Conservation (phyloP, 192 early-diverging fungal genomes). For the Cetraspora pellucida region DNA sequence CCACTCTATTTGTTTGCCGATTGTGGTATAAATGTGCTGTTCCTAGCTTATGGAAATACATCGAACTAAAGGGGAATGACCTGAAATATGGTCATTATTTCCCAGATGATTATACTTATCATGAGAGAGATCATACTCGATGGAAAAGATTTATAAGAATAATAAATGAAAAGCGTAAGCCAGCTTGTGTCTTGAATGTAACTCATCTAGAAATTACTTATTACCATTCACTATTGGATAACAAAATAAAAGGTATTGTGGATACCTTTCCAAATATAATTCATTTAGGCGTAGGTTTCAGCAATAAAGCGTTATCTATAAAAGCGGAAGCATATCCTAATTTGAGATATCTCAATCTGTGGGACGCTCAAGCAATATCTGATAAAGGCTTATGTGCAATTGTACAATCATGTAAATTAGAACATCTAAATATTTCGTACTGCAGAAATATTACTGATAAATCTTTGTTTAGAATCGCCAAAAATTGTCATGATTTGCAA, state of each 20-base stretch:
- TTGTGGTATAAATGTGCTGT: conserved; percentile 9
- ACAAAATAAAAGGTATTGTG: conserved; percentile 7
- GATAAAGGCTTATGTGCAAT: conserved; percentile 14
- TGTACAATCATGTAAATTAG: conserved; percentile 7
- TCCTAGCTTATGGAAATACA: background rate
- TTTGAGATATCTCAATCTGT: conserved; percentile 15
- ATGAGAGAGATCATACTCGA: background rate
- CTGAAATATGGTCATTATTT: conserved; percentile 2
- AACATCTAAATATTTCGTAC: conserved; percentile 17
- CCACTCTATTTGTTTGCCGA: conserved; percentile 18
- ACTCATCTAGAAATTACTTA: background rate
- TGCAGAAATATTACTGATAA: conserved; percentile 16
- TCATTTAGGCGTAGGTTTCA: conserved; percentile 1
- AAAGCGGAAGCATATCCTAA: conserved; percentile 6
- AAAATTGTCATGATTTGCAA: conserved; percentile 13
- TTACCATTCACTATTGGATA: background rate
- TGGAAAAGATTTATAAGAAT: conserved; percentile 4
- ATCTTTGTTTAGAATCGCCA: conserved; percentile 4
- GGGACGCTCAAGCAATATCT: conserved; percentile 13
- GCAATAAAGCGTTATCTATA: conserved; percentile 1
- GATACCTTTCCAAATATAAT: conserved; percentile 9
- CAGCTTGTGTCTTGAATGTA: background rate
- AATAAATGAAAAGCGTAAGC: background rate
- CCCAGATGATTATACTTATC: too few relatives aligned
- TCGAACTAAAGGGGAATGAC: conserved; percentile 13